These are phyloP conservation scores for Cnidoscolus chayamansa DNA, from an alignment of 441 rosid species.

Conservation along the genomic window DNA sequence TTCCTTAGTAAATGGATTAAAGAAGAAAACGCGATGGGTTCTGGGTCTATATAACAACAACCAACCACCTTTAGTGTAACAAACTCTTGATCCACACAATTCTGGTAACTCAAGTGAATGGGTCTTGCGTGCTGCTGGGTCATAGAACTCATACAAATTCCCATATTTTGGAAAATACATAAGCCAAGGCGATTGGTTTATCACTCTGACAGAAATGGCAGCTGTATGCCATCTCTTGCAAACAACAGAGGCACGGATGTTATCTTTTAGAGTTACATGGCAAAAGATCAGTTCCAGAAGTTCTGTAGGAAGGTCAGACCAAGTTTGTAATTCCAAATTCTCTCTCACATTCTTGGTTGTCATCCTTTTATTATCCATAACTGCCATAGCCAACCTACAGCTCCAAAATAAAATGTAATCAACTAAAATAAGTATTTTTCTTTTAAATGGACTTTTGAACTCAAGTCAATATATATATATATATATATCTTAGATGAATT, in stretches of 20 bases:
- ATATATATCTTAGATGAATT: too few relatives aligned
- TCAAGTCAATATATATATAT: not conserved
- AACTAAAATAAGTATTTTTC: not conserved
- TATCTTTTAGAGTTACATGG: conserved; percentile 46
- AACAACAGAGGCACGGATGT: conserved; percentile 55
- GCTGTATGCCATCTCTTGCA: conserved; percentile 58
- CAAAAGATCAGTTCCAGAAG: conserved; percentile 50
- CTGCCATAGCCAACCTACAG: conserved; percentile 40
- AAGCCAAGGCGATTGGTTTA: conserved; percentile 60
- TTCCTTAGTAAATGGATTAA: conserved; percentile 59
- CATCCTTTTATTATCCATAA: conserved; percentile 20
- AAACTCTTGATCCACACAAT: conserved; percentile 54
- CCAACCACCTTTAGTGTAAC: conserved; percentile 71
- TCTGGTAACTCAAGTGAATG: conserved; percentile 55
- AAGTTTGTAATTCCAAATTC: conserved; percentile 35
- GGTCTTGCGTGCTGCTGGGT: conserved; percentile 51
- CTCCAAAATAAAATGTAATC: conserved; percentile 11
- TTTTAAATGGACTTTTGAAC: not conserved
- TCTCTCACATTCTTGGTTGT: conserved; percentile 23
- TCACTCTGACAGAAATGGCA: conserved; percentile 53
- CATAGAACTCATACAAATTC: conserved; percentile 49
- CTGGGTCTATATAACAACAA: conserved; percentile 51
- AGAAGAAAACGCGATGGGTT: conserved; percentile 52
- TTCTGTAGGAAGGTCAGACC: conserved; percentile 61
- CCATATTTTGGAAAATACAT: conserved; percentile 59